phyloP scores from a whole-genome alignment of 2,329 filamentous ascomycete species.

The Zalaria sp. region DNA sequence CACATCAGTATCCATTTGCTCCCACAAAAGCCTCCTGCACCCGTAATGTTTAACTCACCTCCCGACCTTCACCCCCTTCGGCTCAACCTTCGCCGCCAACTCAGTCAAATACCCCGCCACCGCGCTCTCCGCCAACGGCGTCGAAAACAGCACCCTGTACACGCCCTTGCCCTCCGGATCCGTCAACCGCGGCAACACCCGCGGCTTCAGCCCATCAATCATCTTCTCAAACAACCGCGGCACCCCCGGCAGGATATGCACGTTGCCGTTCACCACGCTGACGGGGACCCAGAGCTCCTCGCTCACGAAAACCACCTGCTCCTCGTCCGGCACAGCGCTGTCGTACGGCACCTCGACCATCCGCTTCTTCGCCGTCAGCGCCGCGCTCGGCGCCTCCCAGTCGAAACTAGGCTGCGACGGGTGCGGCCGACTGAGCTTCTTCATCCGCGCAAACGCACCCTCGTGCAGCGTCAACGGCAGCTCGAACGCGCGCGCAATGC shows the following conservation, averaged over 20 bases:
- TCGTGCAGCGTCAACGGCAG: conserved; percentile 66
- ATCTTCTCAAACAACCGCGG: conserved; percentile 71
- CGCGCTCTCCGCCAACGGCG: conserved; percentile 72
- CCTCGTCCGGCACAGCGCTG: conserved; percentile 40
- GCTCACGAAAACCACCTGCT: conserved; percentile 65
- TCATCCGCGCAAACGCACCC: conserved; percentile 70
- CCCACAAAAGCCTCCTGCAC: too few relatives aligned
- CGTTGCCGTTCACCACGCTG: conserved; percentile 75
- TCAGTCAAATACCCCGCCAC: conserved; percentile 74
- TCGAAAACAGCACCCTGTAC: conserved; percentile 67
- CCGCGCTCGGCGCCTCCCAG: conserved; percentile 72
- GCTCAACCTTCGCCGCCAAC: conserved; percentile 57
- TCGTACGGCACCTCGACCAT: conserved; percentile 85
- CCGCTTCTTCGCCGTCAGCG: conserved; percentile 65
- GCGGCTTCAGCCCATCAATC: conserved; percentile 61
- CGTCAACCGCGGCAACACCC: conserved; percentile 53
- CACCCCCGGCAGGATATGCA: conserved; percentile 86
- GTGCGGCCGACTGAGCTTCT: conserved; percentile 58
- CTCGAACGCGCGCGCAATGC: conserved; percentile 78
- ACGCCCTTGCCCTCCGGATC: conserved; percentile 75
- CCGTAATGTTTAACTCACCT: conserved; percentile 20
- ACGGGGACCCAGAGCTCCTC: conserved; percentile 88
- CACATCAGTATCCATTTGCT: background rate
- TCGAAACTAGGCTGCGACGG: conserved; percentile 61
- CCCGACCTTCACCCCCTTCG: conserved; percentile 77